Base-by-base conservation (phyloP, 2,329 filamentous ascomycete species). In the Cadophora sp. region DNA sequence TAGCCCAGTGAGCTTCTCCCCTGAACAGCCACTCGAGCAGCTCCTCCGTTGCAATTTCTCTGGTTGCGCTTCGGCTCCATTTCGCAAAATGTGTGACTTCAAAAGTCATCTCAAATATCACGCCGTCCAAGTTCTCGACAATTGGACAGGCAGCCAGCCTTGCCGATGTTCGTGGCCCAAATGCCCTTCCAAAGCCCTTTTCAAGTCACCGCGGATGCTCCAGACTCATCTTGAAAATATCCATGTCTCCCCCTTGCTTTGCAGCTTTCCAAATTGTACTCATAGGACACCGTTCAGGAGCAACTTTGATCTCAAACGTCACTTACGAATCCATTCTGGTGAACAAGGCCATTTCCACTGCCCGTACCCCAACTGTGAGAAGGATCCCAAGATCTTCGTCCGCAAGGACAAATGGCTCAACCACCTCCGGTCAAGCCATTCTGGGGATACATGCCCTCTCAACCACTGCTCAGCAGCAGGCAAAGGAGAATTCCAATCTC, bases 371-470 rank as follows among this genome's bases (percentile, higher is more conserved):
- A 46, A 60, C 16, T 69, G 67, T 55, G 59, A 63, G 19, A 51
- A 55, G 31, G 34, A 34, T 22, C 43, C 51, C 19, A 69, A 64
- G 51, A 51, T 27, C 16, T 69, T 66, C 29, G 59, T 64, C 1
- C 53, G 67, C 40, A 69, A 66, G 37, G 67, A 69, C 26, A 66
- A 64, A 34, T 65, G 63, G 59, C 31, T 63, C 59, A 69, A 64
- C n/a, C 63, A 69, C 50, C 55, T 69, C 22, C 63, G 64, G 11
- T 53, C 24, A 7, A 31, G 29, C n/a, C 66, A 68, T 31, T 63
- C 55, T n/a, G 58, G 50, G n/a, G n/a, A 37, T 26, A 22, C 24
- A 26, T 68, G 66, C 48, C 66, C 66, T n/a, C 46, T 65, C 46
- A 65, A 65, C 46, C 66, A 65, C 37, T 65, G 66, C 60, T 53